phyloP scores from a whole-genome alignment of 768 basidiomycete species.

The Psilocybe sp. region DNA sequence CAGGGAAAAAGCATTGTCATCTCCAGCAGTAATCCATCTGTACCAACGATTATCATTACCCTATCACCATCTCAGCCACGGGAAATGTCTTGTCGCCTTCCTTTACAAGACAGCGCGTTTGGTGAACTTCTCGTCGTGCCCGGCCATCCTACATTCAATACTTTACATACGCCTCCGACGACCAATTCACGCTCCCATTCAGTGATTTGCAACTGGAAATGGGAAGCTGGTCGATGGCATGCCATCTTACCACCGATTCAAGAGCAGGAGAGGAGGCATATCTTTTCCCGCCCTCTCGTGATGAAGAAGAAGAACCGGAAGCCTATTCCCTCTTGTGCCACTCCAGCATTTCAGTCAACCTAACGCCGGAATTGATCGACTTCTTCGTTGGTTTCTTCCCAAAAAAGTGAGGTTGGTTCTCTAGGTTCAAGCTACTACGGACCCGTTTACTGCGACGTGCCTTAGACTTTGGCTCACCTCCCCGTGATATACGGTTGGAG shows the following conservation, averaged over 20 bases:
- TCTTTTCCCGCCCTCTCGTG: conserved; percentile 33
- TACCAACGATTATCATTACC: conserved; percentile 52
- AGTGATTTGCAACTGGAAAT: conserved; percentile 40
- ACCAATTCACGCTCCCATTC: conserved; percentile 20
- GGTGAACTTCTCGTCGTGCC: conserved; percentile 50
- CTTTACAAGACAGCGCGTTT: conserved; percentile 54
- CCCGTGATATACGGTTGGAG: too few relatives aligned
- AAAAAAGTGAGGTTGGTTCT: conserved; percentile 1
- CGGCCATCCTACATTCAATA: conserved; percentile 42
- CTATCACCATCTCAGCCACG: conserved; percentile 38
- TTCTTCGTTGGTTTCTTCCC: too few relatives aligned
- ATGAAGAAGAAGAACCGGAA: conserved; percentile 1
- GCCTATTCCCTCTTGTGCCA: background rate
- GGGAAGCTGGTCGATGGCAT: conserved; percentile 53
- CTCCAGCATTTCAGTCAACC: background rate
- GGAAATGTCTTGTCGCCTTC: conserved; percentile 43
- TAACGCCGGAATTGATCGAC: too few relatives aligned
- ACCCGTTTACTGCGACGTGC: background rate
- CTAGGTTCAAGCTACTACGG: background rate
- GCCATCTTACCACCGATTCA: conserved; percentile 43
- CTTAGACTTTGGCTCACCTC: too few relatives aligned
- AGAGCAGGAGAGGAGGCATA: conserved; percentile 42
- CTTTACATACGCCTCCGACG: conserved; percentile 41
- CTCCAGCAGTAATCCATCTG: conserved; percentile 28
- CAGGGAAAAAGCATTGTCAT: conserved; percentile 23